A percentile compares a stretch with the other conserved stretches of the same genome.
Evolutionary conservation across 345 rosid genomes (phyloP).

Genomic region (Linum tenue): DNA sequence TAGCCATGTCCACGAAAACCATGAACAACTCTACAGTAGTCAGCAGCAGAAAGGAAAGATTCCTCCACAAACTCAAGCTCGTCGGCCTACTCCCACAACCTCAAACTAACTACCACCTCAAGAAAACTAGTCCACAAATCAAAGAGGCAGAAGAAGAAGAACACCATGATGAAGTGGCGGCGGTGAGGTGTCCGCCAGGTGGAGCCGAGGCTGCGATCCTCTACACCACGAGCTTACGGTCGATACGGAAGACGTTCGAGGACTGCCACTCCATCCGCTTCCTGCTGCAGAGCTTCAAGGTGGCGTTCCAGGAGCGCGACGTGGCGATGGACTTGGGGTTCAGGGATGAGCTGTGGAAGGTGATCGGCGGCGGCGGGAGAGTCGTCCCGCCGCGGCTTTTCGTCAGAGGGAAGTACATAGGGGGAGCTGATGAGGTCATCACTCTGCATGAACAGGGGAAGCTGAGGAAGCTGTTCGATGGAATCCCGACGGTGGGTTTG

Average conservation of each 20-base stretch:
- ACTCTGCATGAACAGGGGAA: slow-evolving; percentile 68
- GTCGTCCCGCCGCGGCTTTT: slow-evolving; percentile 72
- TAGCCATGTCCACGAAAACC: too few species aligned
- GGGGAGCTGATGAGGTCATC: slow-evolving; percentile 78
- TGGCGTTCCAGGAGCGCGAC: slow-evolving; percentile 53
- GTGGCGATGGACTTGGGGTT: slow-evolving; percentile 65
- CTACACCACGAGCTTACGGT: slow-evolving; percentile 69
- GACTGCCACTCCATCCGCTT: slow-evolving; percentile 55
- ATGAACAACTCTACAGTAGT: too few species aligned
- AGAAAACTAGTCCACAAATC: too few species aligned
- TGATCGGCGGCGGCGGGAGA: slow-evolving; percentile 30
- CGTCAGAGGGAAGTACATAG: slow-evolving; percentile 64
- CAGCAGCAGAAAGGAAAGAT: too few species aligned
- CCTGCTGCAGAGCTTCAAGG: slow-evolving; percentile 51
- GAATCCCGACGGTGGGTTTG: slow-evolving; percentile 20
- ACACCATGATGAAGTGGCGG: background rate
- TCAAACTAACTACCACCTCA: too few species aligned
- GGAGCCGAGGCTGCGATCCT: slow-evolving; percentile 57
- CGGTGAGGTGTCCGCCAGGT: slow-evolving; percentile 58
- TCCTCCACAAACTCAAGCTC: too few species aligned
- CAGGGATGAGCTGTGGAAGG: slow-evolving; percentile 72
- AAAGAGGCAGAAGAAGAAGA: too few species aligned
- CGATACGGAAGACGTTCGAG: slow-evolving; percentile 76
- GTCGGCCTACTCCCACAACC: too few species aligned
- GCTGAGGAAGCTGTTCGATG: slow-evolving; percentile 64